Evolutionary conservation across 495 filamentous ascomycete genomes (phyloP), one percentile per base, ranked within the genome.

Genomic region (Aspergillus diversus): DNA sequence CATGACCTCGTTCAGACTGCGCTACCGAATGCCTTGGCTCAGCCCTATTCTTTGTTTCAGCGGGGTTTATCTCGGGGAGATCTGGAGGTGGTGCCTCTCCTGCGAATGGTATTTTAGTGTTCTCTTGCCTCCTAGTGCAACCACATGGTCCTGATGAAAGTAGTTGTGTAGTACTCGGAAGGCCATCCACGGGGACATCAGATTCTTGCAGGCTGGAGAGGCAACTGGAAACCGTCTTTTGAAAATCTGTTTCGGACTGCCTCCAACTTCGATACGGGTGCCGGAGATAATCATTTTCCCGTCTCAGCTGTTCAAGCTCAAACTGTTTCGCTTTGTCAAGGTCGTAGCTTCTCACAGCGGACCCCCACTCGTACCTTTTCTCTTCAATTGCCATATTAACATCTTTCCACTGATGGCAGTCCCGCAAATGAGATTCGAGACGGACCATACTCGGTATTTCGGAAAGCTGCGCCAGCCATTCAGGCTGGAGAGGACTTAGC

Each of bases 361-460:
- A 52, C 6, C 39, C 31, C 7, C 59, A 52, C 32, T 61, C 52
- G 37, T 55, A 56, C 32, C 39, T 27, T 17, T 31, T 21, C 43
- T 61, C 59, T 47, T 61, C 59, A 8, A 61, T 61, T 35, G 51
- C 59, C 42, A 56, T 50, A 37, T 61, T 55, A 7, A 50, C 59
- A 12, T 49, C 43, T 21, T 55, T 61, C 59, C 59, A 61, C n/a
- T 50, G 27, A n/a, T 31, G 31, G 9, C 59, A 55, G 31, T 55
- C 33, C 1, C 21, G 47, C 59, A 21, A 47, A 31, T 61, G 47
- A 33, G 16, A 16, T 7, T 34, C 42, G 0, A 61, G 16, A 16
- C 33, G 52, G 5, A n/a, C 8, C 17, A 49, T 34, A 56, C 34
- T 33, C 12, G 42, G 16, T 13, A 61, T 47, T 7, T 35, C 17